Conservation (phyloP, 1,284 basidiomycete species). For the Melampsora americana region DNA sequence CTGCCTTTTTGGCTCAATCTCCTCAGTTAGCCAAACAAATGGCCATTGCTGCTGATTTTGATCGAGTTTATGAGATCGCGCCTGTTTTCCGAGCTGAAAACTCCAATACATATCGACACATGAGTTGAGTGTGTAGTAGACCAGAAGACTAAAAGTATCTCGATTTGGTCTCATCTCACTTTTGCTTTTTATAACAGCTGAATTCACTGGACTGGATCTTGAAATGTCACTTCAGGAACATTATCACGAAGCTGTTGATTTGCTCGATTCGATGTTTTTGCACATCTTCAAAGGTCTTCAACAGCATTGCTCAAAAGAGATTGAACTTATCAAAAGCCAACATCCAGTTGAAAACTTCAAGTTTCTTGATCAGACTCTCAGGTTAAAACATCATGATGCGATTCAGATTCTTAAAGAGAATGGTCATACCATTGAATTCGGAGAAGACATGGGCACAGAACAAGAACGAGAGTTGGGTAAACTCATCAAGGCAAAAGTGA, state of each 20-base stretch:
- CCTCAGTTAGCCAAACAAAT: constrained; percentile 99
- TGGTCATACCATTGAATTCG: constrained; percentile 54
- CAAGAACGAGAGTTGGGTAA: constrained; percentile 40
- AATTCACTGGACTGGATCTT: constrained; percentile 97
- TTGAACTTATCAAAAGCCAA: constrained; percentile 75
- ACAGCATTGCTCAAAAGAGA: constrained; percentile 72
- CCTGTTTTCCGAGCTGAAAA: constrained; percentile 97
- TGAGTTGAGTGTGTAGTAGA: constrained; percentile 59
- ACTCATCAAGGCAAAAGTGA: constrained; percentile 35
- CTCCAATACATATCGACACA: constrained; percentile 93
- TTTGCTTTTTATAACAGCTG: constrained; percentile 58
- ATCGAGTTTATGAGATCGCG: constrained; percentile 94
- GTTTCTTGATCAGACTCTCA: constrained; percentile 56
- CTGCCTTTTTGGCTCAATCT: constrained; percentile 88
- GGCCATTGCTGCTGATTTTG: constrained; percentile 98
- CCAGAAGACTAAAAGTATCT: not conserved
- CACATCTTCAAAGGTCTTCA: constrained; percentile 54
- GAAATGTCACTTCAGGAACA: constrained; percentile 99
- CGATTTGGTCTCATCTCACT: not conserved
- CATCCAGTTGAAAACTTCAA: constrained; percentile 69
- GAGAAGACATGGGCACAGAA: constrained; percentile 73
- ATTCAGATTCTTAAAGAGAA: constrained; percentile 64
- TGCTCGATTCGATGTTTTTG: constrained; percentile 52
- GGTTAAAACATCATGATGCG: constrained; percentile 78
- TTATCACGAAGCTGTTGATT: constrained; percentile 71